Evolutionary conservation across 176 grass and related monocot genomes (phyloP), one percentile per base, ranked within the genome.

Genomic region (Pontederia paniculata): DNA sequence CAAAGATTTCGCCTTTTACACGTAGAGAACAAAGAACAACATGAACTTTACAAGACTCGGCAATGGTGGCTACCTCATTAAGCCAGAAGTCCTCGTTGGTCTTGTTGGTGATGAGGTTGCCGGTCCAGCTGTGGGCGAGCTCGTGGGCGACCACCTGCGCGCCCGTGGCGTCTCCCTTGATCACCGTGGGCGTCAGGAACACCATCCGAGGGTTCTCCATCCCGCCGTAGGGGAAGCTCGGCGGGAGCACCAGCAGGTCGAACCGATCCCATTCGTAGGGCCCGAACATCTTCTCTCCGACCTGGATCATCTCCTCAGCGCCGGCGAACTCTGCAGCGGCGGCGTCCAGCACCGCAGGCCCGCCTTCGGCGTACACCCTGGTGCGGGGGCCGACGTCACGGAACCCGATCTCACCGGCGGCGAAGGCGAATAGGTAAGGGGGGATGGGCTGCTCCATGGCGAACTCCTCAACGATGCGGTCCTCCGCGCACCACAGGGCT

Each of bases 201-300:
- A 90, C 86, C 91, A 97, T 97, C 69, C 83, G 78, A 12, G 91
- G 86, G 53, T 97, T 97, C 74, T 90, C 86, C 86, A 97, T 97
- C 45, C 91, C 91, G 11, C 77, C 91, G 3, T 79, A 97, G 50
- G 91, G 91, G 68, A 97, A 97, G 42, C 91, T 97, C 12, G 81
- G 83, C 0, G 86, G 91, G 23, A 97, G 71, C 23, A 97, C 91
- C 45, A 97, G 65, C 48, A 97, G 71, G 73, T 97, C 86, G 52
- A 90, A 97, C 41, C 86, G 83, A 58, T 83, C 91, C 91, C 91
- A 97, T 11, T 97, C 86, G 11, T 97, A 97, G 5, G 83, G 83
- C 21, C 86, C 91, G 50, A 97, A 97, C 11, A 97, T 71, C 19
- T 21, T 50, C 77, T 97, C 86, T 21, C 91, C 91, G 4, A 83